phyloP scores from a whole-genome alignment of 2,329 filamentous ascomycete genomes.

The Blumeriella jaapii region DNA sequence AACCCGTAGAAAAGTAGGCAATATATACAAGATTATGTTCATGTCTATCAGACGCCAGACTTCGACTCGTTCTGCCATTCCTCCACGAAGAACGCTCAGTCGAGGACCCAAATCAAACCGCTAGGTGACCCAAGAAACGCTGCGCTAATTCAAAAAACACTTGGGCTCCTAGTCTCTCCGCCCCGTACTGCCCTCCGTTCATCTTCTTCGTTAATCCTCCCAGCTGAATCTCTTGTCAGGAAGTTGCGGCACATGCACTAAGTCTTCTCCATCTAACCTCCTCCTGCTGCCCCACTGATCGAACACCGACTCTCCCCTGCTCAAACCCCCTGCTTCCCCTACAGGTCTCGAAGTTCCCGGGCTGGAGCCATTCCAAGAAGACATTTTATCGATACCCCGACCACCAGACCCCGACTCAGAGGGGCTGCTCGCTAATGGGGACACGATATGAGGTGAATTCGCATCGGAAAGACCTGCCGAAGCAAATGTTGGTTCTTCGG shows the following conservation, averaged over 20 bases:
- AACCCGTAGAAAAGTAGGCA: too few relatives aligned
- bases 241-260: slow-evolving; percentile 20
- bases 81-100: too few relatives aligned
- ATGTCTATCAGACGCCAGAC: too few relatives aligned
- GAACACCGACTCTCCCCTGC: slow-evolving; percentile 1
- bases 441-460: slow-evolving; percentile 7
- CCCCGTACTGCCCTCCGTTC: too few relatives aligned
- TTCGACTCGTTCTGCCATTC: too few relatives aligned
- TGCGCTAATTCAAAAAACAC: too few relatives aligned
- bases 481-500: slow-evolving; percentile 35
- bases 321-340: too few relatives aligned
- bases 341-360: not conserved
- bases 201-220: slow-evolving; percentile 21
- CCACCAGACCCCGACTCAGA: not conserved
- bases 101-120: too few relatives aligned
- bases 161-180: too few relatives aligned
- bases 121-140: too few relatives aligned
- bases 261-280: slow-evolving; percentile 17
- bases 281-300: slow-evolving; percentile 14
- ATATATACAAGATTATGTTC: too few relatives aligned
- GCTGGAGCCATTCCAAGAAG: not conserved
- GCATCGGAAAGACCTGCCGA: slow-evolving; percentile 7
- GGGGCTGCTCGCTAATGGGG: slow-evolving; percentile 3
- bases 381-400: slow-evolving; percentile 3
- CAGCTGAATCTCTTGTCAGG: slow-evolving; percentile 20